A percentile compares a stretch with the other conserved stretches of the same genome.
These are phyloP conservation scores for Asclepias syriaca DNA, from an alignment of 257 asterid species.

Conservation along the genomic window DNA sequence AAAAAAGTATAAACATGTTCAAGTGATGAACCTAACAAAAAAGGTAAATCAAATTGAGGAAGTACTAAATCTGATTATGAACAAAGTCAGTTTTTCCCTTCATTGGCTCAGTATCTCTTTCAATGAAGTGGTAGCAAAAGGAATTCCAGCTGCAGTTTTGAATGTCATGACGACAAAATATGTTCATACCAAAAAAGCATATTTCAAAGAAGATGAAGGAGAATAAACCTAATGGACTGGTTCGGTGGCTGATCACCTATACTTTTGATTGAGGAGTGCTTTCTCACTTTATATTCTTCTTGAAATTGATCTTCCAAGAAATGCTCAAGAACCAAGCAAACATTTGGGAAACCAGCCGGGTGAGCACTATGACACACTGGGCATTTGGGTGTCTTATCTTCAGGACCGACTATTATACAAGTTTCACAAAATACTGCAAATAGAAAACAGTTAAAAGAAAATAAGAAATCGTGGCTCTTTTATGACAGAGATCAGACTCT, in stretches of 20 bases:
- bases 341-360: slow-evolving; percentile 52
- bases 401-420: slow-evolving; percentile 35
- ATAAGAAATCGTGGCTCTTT: slow-evolving; percentile 15
- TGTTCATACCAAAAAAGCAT: neutral
- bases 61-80: neutral
- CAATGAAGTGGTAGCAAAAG: neutral
- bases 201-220: neutral
- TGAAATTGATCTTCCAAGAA: slow-evolving; percentile 52
- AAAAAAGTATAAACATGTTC: neutral
- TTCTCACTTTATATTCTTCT: slow-evolving; percentile 43
- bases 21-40: neutral
- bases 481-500: neutral
- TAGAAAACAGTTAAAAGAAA: slow-evolving; percentile 12
- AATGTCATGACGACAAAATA: neutral
- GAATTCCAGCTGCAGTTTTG: neutral
- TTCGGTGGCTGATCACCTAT: slow-evolving; percentile 21
- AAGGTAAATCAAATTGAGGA: neutral
- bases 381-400: slow-evolving; percentile 41
- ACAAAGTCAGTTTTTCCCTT: neutral
- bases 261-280: slow-evolving; percentile 21
- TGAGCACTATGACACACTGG: slow-evolving; percentile 56
- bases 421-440: slow-evolving; percentile 60
- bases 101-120: neutral
- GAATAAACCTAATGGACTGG: slow-evolving; percentile 40
- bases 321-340: slow-evolving; percentile 62